phyloP scores from a whole-genome alignment of 2,329 filamentous ascomycete species.

The Apiospora kogelbergensis region DNA sequence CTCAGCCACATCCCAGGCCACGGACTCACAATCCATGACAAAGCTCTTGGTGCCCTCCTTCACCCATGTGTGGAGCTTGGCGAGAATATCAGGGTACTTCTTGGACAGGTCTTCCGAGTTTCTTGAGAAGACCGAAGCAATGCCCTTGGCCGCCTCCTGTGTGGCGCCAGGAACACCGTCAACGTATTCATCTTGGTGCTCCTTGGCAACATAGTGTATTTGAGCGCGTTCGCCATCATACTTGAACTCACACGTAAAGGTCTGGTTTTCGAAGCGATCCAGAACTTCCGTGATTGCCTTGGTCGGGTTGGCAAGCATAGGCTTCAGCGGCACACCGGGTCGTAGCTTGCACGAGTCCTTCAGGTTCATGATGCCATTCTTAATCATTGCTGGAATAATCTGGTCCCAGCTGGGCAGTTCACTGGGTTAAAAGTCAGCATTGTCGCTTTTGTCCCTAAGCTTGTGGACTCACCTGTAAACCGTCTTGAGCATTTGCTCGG shows the following conservation, averaged over 20 bases:
- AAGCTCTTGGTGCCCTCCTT: conserved; percentile 90
- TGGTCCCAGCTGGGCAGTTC: conserved; percentile 94
- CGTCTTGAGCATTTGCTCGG: conserved; percentile 82
- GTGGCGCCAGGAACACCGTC: conserved; percentile 59
- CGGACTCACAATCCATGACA: conserved; percentile 97
- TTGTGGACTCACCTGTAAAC: conserved; percentile 70
- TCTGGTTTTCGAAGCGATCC: conserved; percentile 92
- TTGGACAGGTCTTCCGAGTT: conserved; percentile 97
- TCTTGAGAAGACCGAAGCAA: conserved; percentile 92
- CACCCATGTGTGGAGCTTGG: conserved; percentile 85
- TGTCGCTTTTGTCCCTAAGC: not conserved
- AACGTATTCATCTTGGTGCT: conserved; percentile 68
- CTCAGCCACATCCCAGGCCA: conserved; percentile 91
- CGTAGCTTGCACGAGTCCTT: conserved; percentile 85
- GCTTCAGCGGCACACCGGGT: conserved; percentile 92
- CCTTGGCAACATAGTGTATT: conserved; percentile 92
- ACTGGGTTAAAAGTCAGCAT: conserved; percentile 50
- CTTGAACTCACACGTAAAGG: conserved; percentile 98
- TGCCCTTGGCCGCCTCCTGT: conserved; percentile 67
- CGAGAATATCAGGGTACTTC: conserved; percentile 95
- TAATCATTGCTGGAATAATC: conserved; percentile 85
- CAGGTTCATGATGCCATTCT: conserved; percentile 82
- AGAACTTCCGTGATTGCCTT: conserved; percentile 98
- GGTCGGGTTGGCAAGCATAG: conserved; percentile 97
- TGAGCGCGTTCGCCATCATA: conserved; percentile 98